Percentiles rank a stretch among this genome's conserved stretches.
Conservation (phyloP, 805 yeast genomes). For the Candida gorgasii region DNA sequence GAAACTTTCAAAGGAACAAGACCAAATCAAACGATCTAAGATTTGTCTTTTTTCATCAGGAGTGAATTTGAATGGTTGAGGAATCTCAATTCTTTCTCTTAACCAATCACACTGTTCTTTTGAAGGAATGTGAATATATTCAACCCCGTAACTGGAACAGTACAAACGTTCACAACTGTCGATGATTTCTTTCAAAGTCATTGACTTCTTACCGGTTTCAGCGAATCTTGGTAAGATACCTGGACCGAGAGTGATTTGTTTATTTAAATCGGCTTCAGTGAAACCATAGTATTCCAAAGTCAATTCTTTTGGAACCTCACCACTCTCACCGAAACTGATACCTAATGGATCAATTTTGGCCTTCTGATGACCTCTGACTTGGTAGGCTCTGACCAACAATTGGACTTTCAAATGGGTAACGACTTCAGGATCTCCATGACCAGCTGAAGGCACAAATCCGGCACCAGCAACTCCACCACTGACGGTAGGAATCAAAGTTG, state of each 20-base stretch:
- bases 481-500: slow-evolving; percentile 80
- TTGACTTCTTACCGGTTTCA: slow-evolving; percentile 56
- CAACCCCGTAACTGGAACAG: slow-evolving; percentile 88
- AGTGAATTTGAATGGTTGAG: slow-evolving; percentile 78
- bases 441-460: slow-evolving; percentile 51
- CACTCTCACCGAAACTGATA: slow-evolving; percentile 76
- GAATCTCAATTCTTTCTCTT: slow-evolving; percentile 93
- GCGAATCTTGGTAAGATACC: slow-evolving; percentile 95
- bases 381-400: slow-evolving; percentile 95
- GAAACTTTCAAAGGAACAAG: slow-evolving; percentile 90
- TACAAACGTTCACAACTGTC: slow-evolving; percentile 78
- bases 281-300: slow-evolving; percentile 92
- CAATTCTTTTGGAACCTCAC: slow-evolving; percentile 74
- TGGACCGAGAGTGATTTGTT: slow-evolving; percentile 88
- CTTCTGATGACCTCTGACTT: slow-evolving; percentile 96
- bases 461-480: slow-evolving; percentile 64
- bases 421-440: slow-evolving; percentile 62
- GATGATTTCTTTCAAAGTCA: slow-evolving; percentile 79
- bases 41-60: slow-evolving; percentile 94
- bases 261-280: slow-evolving; percentile 80
- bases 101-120: slow-evolving; percentile 97
- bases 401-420: slow-evolving; percentile 92
- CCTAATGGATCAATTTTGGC: slow-evolving; percentile 96
- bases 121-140: slow-evolving; percentile 95
- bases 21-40: slow-evolving; percentile 94